Base-by-base conservation (phyloP, 2,329 filamentous ascomycete species). In the Diaporthe longicolla region DNA sequence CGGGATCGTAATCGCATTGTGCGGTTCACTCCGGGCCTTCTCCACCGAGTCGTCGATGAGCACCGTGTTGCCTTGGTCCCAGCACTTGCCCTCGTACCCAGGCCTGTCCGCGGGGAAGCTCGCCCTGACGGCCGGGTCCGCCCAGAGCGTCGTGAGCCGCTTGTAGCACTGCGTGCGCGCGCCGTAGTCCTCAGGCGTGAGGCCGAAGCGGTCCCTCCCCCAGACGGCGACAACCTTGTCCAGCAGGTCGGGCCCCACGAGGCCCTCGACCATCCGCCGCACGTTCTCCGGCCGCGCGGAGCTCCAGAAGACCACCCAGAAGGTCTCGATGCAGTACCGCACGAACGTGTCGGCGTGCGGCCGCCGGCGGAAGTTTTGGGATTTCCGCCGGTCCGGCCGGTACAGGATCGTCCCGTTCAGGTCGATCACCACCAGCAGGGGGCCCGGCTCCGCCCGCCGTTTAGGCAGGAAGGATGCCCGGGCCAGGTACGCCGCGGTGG, bases 331-430 rank as follows among this genome's bases (percentile, higher is more conserved):
- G 77, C 95, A 89, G 81, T 95, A 94, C 37, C 87, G 80, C 4
- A 98, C 84, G 82, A 99, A 98, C 0, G 84, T 77, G 3, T 85
- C 79, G 1, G 97, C 88, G 76, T 92, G 87, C 0, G 94, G 94
- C 0, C 97, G 93, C 76, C 88, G 84, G 57, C 91, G 83, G 80
- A 95, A 94, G 55, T 82, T 81, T 13, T 85, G 87, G 4, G 87
- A 85, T 1, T 83, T 79, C 35, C 81, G 81, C 59, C 86, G 85
- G 70, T 86, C 86, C 11, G 91, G 92, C 7, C 97, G 93, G 83
- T 90, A 88, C 48, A 98, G 89, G 1, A 99, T 88, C 0, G 96
- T 98, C 76, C 97, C 97, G 82, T 98, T 99, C 50, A 99, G 89
- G 83, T 99, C 97, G 76, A 98, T 90, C 61, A 98, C 90, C 68